Base-by-base conservation (phyloP, 352 stramenopile genomes). In the Globisporangium takayamanum region DNA sequence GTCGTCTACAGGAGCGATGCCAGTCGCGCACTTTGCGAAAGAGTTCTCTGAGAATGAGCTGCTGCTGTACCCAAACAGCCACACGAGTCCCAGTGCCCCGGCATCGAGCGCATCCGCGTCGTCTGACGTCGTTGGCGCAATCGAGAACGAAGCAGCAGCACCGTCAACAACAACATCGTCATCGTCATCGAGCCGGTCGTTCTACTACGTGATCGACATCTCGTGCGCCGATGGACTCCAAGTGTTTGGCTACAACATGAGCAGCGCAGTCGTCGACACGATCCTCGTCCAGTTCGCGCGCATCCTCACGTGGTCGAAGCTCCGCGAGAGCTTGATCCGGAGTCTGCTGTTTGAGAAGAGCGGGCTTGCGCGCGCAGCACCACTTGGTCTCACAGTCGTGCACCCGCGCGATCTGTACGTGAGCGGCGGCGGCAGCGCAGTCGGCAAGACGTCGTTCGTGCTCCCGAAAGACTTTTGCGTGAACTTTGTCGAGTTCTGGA, bases 191-290 rank as follows among this genome's bases (percentile, higher is more conserved):
- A 80, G 72, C n/a, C 71, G 80, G 33, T 84, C 78, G 14, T 85
- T 92, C 49, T 94, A 89, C 49, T 92, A 89, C 53, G 63, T 90
- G 30, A 56, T 91, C 18, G 78, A 89, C 30, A 45, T 93, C 11
- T 93, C 80, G 0, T 69, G 70, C 8, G 69, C 51, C n/a, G 78
- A 71, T 33, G 84, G 84, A 0, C 46, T 94, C 26, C 66, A 66
- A 0, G 62, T 89, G 20, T 88, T 85, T 50, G 84, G 74, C 49
- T 94, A 94, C 69, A 94, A 94, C 55, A 80, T 92, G 73, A 89
- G 82, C 45, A 60, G 64, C 1, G 65, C 72, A 46, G 64, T 92
- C 15, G 63, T 88, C 16, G 84, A 94, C 22, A 68, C 66, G 2
- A 60, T 94, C 26, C 58, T 78, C 3, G 69, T 75, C 8, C 69